Conservation (phyloP, 768 basidiomycete species). For the Panaeolus papilionaceus region DNA sequence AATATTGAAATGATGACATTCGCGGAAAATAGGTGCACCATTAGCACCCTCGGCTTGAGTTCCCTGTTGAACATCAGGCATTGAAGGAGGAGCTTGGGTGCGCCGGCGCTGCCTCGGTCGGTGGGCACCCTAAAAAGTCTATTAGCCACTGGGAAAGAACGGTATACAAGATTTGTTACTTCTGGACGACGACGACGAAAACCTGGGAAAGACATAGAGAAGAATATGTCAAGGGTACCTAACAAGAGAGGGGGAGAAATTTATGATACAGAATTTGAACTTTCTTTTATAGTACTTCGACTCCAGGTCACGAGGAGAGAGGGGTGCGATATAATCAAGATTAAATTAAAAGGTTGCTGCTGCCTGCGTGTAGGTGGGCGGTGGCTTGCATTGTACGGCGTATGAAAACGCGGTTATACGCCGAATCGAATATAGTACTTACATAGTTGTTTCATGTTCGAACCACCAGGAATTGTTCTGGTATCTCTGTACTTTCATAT, state of each 20-base stretch:
- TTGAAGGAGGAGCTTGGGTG: not conserved
- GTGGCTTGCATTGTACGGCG: not conserved
- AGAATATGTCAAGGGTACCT: too few relatives aligned
- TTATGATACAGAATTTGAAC: too few relatives aligned
- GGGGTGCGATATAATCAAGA: not conserved
- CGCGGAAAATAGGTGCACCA: not conserved
- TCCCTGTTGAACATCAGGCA: not conserved
- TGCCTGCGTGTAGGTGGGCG: not conserved
- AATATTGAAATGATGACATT: conserved; percentile 1
- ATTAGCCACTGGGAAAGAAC: not conserved
- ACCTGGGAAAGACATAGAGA: not conserved
- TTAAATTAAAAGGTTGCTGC: not conserved
- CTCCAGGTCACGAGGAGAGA: not conserved
- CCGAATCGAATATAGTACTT: not conserved
- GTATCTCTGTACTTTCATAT: conserved; percentile 4
- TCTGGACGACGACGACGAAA: not conserved
- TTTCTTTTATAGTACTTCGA: not conserved
- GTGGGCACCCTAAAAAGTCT: not conserved
- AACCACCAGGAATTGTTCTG: not conserved
- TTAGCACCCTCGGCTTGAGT: not conserved
- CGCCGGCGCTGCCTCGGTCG: not conserved
- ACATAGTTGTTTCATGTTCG: not conserved
- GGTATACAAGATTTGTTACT: not conserved
- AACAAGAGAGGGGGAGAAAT: too few relatives aligned
- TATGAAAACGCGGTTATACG: not conserved